Base-by-base conservation (phyloP, 208 protist species). In the Polymyxa betae region DNA sequence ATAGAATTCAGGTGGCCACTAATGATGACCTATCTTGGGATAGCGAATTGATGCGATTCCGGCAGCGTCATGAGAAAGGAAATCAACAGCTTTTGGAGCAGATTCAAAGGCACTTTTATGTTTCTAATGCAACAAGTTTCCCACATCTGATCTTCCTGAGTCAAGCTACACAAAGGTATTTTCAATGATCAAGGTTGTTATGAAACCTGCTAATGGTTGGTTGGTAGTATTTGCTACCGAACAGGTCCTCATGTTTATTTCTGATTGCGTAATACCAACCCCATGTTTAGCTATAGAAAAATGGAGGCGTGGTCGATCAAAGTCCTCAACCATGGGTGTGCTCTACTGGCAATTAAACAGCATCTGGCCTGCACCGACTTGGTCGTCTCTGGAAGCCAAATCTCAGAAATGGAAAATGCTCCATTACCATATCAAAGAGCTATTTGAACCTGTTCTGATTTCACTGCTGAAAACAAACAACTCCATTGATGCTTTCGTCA, bases 331-430 rank as follows among this genome's bases (percentile, higher is more conserved):
- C 12, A 94, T 94, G 92, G 95, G 95, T n/a, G 90, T 92, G 0
- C 32, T 96, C 0, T 96, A 95, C 91, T 96, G 95, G 95, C 95
- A 96, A 89, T 88, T 95, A 16, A 95, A 95, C 38, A 92, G 94
- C 72, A 93, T 96, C 43, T 95, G 93, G 94, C 92, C 72, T 82
- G 72, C 16, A 43, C 16, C 72, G 72, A 82, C 16, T 43, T 82
- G 72, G 72, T 82, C 72, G n/a, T 82, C 72, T 20, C n/a, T 82
- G n/a, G 72, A 82, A 35, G 5, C 5, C n/a, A n/a, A n/a, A 12
- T 20, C 35, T 20, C 72, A 82, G 72, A 5, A n/a, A n/a, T 82
- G 72, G 72, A 82, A 82, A 43, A 82, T 82, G 72, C 72, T 82
- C 72, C 72, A 82, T 43, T 82, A 82, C 72, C n/a, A 43, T 43